Conservation (phyloP, 345 rosid genomes). For the Dovyalis caffra region DNA sequence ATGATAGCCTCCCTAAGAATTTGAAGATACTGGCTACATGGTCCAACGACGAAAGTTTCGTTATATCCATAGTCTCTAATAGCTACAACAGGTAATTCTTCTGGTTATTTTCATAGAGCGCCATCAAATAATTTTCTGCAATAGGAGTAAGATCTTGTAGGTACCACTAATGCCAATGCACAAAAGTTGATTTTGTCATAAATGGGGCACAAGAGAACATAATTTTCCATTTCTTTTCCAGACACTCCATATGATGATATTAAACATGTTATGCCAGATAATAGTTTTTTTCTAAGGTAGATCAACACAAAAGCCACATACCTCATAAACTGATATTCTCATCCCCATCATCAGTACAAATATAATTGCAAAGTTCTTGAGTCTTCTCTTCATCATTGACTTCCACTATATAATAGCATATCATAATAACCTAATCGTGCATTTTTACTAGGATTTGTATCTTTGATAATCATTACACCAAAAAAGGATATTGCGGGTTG, state of each 20-base stretch:
- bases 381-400: slow-evolving; percentile 51
- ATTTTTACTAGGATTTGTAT: slow-evolving; percentile 31
- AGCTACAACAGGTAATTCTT: slow-evolving; percentile 53
- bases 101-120: slow-evolving; percentile 59
- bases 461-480: slow-evolving; percentile 43
- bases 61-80: slow-evolving; percentile 58
- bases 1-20: slow-evolving; percentile 56
- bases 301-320: slow-evolving; percentile 17
- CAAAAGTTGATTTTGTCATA: background rate
- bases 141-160: slow-evolving; percentile 7
- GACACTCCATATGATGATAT: background rate
- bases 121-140: slow-evolving; percentile 74
- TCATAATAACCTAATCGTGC: slow-evolving; percentile 78
- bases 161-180: background rate
- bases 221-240: background rate
- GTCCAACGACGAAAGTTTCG: slow-evolving; percentile 41
- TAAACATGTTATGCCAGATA: background rate
- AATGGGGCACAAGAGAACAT: background rate
- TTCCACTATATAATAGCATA: slow-evolving; percentile 66
- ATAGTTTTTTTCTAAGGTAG: slow-evolving; percentile 1
- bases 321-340: slow-evolving; percentile 45
- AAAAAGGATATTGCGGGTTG: too few species aligned
- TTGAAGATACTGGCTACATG: slow-evolving; percentile 45
- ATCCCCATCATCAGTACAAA: slow-evolving; percentile 27
- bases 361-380: slow-evolving; percentile 44